These are phyloP conservation scores for Flaveria ramosissima DNA, from an alignment of 129 eudicot genomes.

Conservation along the genomic window DNA sequence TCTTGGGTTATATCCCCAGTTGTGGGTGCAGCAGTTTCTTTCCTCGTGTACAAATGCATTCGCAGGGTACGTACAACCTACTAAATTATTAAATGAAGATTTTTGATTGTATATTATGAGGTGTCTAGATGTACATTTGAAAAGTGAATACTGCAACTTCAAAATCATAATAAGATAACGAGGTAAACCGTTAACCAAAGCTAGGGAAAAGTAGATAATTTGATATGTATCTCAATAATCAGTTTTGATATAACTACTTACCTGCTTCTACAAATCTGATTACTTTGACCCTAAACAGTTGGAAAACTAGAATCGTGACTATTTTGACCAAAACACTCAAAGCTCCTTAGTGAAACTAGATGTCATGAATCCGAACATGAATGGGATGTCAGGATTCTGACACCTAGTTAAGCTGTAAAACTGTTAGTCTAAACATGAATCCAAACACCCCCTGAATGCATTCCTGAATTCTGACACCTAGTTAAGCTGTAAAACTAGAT, in stretches of 20 bases:
- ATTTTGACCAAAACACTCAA: too few relatives aligned
- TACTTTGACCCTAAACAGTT: too few relatives aligned
- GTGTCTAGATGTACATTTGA: background rate
- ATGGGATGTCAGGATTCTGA: too few relatives aligned
- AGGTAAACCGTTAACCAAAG: background rate
- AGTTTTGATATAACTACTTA: background rate
- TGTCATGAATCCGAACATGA: too few relatives aligned
- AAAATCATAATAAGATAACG: background rate
- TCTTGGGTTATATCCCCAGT: constrained; percentile 95
- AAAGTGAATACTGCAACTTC: background rate
- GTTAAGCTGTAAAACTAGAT: too few relatives aligned
- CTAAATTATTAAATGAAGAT: background rate
- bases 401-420: too few relatives aligned
- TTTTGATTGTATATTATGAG: background rate
- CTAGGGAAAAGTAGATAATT: constrained; percentile 1
- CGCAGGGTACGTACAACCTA: constrained; percentile 72
- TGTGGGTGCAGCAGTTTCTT: constrained; percentile 78
- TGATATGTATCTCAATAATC: background rate
- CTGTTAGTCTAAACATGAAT: too few relatives aligned
- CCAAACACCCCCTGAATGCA: too few relatives aligned
- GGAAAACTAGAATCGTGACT: too few relatives aligned
- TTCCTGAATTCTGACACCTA: too few relatives aligned
- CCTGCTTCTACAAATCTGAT: background rate
- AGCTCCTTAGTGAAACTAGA: too few relatives aligned
- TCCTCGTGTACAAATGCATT: constrained; percentile 95